Conservation (phyloP, 2,329 filamentous ascomycete genomes). For the Aspergillus puulaauensis region DNA sequence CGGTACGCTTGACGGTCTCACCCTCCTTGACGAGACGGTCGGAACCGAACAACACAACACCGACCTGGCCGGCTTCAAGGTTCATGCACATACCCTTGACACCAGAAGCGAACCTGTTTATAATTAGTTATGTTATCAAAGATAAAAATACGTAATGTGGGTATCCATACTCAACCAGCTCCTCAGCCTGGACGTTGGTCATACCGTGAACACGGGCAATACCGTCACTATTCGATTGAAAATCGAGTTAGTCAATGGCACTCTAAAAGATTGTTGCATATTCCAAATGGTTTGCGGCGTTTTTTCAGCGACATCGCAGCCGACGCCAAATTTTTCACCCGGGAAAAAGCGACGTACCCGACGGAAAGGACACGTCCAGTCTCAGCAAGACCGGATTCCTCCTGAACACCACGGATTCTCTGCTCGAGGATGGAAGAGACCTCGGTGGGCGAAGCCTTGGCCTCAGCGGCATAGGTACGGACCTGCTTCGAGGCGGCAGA, state of each 20-base stretch:
- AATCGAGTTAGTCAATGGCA: constrained; percentile 20
- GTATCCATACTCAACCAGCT: no score
- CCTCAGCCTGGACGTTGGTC: constrained; percentile 83
- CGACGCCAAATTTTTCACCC: constrained; percentile 28
- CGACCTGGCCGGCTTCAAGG: constrained; percentile 99
- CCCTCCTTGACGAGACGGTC: constrained; percentile 99
- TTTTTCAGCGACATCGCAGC: constrained; percentile 28
- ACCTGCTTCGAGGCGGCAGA: constrained; percentile 69
- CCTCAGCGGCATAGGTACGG: constrained; percentile 87
- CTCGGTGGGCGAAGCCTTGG: constrained; percentile 95
- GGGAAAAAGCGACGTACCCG: constrained; percentile 66
- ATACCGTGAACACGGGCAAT: constrained; percentile 99
- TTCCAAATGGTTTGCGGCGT: constrained; percentile 18
- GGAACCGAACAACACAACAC: constrained; percentile 99
- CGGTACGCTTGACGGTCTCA: constrained; percentile 99
- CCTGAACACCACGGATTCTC: constrained; percentile 96
- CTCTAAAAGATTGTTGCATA: not conserved
- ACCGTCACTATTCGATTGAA: constrained; percentile 76
- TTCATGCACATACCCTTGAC: constrained; percentile 99
- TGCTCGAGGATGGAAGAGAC: constrained; percentile 99
- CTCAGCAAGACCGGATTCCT: constrained; percentile 95
- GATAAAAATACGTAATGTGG: constrained; percentile 8
- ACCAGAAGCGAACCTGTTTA: constrained; percentile 87
- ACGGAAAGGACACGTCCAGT: constrained; percentile 98
- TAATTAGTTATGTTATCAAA: constrained; percentile 25